Evolutionary conservation across 352 stramenopile species (phyloP), one percentile per base, ranked within the genome.

Genomic region (Phytopythium helicoides): DNA sequence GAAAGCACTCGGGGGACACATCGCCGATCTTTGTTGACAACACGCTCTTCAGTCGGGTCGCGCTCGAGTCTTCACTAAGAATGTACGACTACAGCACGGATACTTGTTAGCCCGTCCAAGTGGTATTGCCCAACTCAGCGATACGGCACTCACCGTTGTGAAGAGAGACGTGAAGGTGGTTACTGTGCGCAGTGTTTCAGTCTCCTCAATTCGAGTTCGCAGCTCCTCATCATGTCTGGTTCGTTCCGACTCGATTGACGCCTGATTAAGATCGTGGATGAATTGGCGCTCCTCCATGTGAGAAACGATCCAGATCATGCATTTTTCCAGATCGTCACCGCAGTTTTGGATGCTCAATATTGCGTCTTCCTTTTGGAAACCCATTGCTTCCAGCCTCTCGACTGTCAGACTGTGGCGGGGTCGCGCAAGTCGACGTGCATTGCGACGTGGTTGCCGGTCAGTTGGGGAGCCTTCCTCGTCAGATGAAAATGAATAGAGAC

Each of bases 251-350:
- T 82, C 61, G 53, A 92, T 92, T 12, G 81, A 91, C 26, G 83
- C 83, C 45, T 65, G 60, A 52, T 91, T 90, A 12, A 94, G 40
- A 21, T 94, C 78, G 16, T 74, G 63, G 16, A 64, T 69, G 41
- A 89, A 94, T 49, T 89, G 64, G 47, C 69, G 61, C 52, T 94
- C 83, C 47, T 92, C 83, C 12, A 87, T 54, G 44, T 79, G 73
- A n/a, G 76, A 76, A 38, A 89, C 70, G 49, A 91, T 87, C 81
- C 81, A 94, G 37, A 90, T 1, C 79, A 94, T 92, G 49, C 81
- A 92, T n/a, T 60, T 64, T 34, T 92, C 83, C 3, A 56, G 65
- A 50, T 91, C 59, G 21, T 89, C 61, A 26, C 81, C 83, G 33
- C 70, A 74, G 42, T 68, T 60, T 37, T 65, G 52, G 33, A 89